Evolutionary conservation across 2,329 filamentous ascomycete genomes (phyloP).

Genomic region (Nemania sp.): DNA sequence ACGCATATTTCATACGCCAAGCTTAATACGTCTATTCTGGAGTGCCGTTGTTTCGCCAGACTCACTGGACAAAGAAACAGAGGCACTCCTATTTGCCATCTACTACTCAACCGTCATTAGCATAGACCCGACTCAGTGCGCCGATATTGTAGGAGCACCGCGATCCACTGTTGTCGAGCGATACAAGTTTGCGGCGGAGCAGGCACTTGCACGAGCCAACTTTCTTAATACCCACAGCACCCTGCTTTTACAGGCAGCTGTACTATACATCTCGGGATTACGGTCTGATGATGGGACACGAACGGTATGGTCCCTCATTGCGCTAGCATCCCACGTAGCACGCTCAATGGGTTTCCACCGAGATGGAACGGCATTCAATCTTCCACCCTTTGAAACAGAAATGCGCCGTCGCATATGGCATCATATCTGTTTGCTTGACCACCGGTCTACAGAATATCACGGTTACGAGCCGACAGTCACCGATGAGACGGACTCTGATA

Average conservation of each 20-base stretch:
- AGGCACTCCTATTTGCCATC: slow-evolving; percentile 71
- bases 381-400: slow-evolving; percentile 63
- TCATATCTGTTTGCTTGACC: slow-evolving; percentile 61
- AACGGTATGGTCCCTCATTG: slow-evolving; percentile 55
- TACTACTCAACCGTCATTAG: slow-evolving; percentile 70
- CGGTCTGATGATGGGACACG: slow-evolving; percentile 57
- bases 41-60: slow-evolving; percentile 39
- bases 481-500: slow-evolving; percentile 57
- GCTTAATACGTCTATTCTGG: slow-evolving; percentile 45
- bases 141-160: slow-evolving; percentile 62
- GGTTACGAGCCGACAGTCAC: slow-evolving; percentile 59
- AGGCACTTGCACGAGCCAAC: slow-evolving; percentile 71
- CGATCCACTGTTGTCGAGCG: slow-evolving; percentile 61
- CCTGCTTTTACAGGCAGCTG: slow-evolving; percentile 71
- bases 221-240: slow-evolving; percentile 72
- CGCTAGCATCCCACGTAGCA: slow-evolving; percentile 48
- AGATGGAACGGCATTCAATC: slow-evolving; percentile 60
- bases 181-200: slow-evolving; percentile 73
- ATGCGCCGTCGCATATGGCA: slow-evolving; percentile 65
- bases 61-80: slow-evolving; percentile 59
- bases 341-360: slow-evolving; percentile 61
- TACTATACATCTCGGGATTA: slow-evolving; percentile 69
- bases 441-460: slow-evolving; percentile 62
- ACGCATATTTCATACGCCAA: slow-evolving; percentile 50
- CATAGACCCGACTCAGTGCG: slow-evolving; percentile 60